Conservation (phyloP, 2,329 filamentous ascomycete species). For the Sclerotinia sclerotiorum region DNA sequence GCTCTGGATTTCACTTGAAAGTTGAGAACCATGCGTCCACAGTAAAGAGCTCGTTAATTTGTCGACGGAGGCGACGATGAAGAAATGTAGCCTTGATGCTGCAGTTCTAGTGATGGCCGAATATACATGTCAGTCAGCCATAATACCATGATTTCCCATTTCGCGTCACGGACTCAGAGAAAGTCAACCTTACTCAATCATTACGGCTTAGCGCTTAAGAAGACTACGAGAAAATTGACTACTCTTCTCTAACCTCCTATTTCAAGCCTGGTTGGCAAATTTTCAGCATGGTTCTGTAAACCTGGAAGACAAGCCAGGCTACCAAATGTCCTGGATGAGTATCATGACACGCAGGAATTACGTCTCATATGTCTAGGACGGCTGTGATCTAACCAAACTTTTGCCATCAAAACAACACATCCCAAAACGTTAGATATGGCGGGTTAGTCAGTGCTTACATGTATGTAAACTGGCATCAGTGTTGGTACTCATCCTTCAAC, state of each 20-base stretch:
- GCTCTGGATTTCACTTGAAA: background rate
- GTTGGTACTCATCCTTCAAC: background rate
- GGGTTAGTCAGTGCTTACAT: background rate
- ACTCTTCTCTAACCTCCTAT: background rate
- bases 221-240: background rate
- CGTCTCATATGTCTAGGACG: too few species aligned
- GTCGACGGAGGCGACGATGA: background rate
- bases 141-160: background rate
- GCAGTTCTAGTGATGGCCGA: background rate
- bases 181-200: too few species aligned
- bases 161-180: background rate
- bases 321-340: too few species aligned
- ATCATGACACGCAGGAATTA: too few species aligned
- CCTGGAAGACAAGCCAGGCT: background rate
- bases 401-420: background rate
- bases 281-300: background rate
- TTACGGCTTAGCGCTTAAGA: too few species aligned
- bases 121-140: background rate
- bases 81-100: background rate
- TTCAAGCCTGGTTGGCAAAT: background rate
- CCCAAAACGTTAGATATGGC: background rate
- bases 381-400: background rate
- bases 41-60: conserved; percentile 5
- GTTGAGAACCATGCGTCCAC: too few species aligned
- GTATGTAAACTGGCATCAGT: background rate